Base-by-base conservation (phyloP, 139 green algal species). In the Asterochloris sp. region DNA sequence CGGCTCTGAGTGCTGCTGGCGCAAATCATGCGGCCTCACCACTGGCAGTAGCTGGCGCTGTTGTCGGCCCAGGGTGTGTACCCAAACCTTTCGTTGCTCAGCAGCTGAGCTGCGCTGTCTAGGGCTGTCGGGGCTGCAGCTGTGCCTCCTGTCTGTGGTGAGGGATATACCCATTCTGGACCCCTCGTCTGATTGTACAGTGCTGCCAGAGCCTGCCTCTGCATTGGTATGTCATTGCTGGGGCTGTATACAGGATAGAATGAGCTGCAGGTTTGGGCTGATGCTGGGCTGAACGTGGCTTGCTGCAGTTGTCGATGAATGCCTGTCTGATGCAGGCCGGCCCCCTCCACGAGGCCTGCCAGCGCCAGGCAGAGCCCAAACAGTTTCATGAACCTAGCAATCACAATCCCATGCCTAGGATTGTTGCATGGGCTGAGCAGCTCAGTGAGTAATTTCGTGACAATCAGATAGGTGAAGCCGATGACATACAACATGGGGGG, bases 21-120 rank as follows among this genome's bases (percentile, higher is more conserved):
- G 21, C 13, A 62, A 63, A n/a, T 15, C 21, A 64, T 38, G 16
- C 28, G 10, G 23, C 13, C 76, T 54, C 23, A 80, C 76, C 76
- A 80, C 60, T 80, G 76, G 47, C 76, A 80, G 61, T 80, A 80
- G 76, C 76, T 80, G 21, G 68, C 54, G 24, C 60, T 69, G 11
- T n/a, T n/a, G 60, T 80, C 76, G n/a, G 68, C 21, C 76, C 76
- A 80, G 19, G 76, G 24, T 54, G 60, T 80, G 21, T 38, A 54
- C 11, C 68, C 28, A 38, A 80, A 80, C 26, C 76, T 69, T 61
- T 69, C 27, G 6, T 10, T 69, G 76, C 24, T 24, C 61, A n/a
- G 47, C 76, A n/a, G 24, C 14, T 28, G 76, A 24, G 47, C 60
- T 69, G 9, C 47, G 15, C 15, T 69, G 67, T 28, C 54, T 19